phyloP scores from a whole-genome alignment of 495 filamentous ascomycete genomes.

The Penicillium tannophilum region DNA sequence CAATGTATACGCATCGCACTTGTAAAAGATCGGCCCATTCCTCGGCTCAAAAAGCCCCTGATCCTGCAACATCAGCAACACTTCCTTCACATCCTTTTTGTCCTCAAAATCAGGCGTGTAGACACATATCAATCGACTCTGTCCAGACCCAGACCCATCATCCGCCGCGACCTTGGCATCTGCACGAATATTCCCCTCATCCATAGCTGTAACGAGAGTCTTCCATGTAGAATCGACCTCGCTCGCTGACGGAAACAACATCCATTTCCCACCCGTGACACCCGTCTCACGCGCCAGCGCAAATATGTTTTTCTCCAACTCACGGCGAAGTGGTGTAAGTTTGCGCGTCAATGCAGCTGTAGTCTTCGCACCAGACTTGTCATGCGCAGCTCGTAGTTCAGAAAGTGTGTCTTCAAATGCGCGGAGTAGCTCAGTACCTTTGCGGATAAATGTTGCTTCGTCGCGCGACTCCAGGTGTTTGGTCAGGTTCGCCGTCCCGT shows the following conservation, averaged over 20 bases:
- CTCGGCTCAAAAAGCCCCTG: constrained; percentile 56
- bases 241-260: constrained; percentile 66
- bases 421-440: constrained; percentile 45
- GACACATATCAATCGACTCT: constrained; percentile 64
- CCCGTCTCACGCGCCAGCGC: constrained; percentile 55
- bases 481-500: constrained; percentile 38
- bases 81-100: constrained; percentile 64
- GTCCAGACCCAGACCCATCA: constrained; percentile 34
- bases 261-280: constrained; percentile 79
- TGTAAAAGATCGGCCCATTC: constrained; percentile 70
- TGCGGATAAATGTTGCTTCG: constrained; percentile 43
- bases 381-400: constrained; percentile 39
- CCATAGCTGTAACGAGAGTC: constrained; percentile 62
- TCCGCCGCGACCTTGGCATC: constrained; percentile 69
- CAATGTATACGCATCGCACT: constrained; percentile 77
- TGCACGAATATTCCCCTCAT: constrained; percentile 64
- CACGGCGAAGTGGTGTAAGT: constrained; percentile 50
- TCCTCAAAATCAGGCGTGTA: constrained; percentile 78
- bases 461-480: constrained; percentile 28
- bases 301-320: constrained; percentile 55
- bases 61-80: constrained; percentile 59
- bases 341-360: constrained; percentile 48
- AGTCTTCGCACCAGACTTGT: constrained; percentile 37
- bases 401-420: constrained; percentile 40
- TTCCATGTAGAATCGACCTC: constrained; percentile 67